Base-by-base conservation (phyloP, 192 early-diverging fungal genomes). In the Chytriomyces hyalinus region DNA sequence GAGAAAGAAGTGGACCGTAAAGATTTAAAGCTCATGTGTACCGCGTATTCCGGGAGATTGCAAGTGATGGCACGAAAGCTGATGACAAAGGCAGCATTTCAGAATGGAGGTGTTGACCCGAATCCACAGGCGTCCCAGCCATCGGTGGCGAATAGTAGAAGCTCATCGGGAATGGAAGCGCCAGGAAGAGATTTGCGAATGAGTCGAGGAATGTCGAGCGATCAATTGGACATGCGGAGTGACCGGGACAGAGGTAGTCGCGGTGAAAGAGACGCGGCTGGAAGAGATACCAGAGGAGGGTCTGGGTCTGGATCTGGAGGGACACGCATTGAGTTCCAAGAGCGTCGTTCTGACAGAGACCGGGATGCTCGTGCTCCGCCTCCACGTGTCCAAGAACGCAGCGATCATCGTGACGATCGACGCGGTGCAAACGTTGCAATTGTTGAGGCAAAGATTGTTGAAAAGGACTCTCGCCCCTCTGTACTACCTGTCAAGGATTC, bases 11-110 rank as follows among this genome's bases (percentile, higher is more conserved):
- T 76, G 9, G 69, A 71, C 6, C 77, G 92, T 11, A 88, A 86
- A 43, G 93, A 95, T 79, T 78, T 95, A 46, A 93, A 93, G 67
- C 80, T 90, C 5, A 61, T 95, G 28, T 92, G 93, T 0, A 78
- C 81, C 20, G 83, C 87, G 2, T 93, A 91, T 67, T 51, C 73
- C 15, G 91, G 75, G 9, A 80, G 82, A 43, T 46, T 83, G 20
- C 47, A 69, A 13, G 47, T 17, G 22, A 65, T 49, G 53, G 66
- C 61, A 20, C 61, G 62, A 45, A 51, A 10, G 5, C 70, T 73
- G 78, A 77, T 78, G 47, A 24, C 44, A 6, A 70, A 65, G 49
- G 8, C 20, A 3, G 69, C 49, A 44, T 78, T 78, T 49, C 48
- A 44, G 53, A 70, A 68, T 78, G 67, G 67, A 11, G 53, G 67